A percentile compares a stretch with the other conserved stretches of the same genome.
Conservation (phyloP, 805 yeast genomes). For the Brettanomyces naardenensis region DNA sequence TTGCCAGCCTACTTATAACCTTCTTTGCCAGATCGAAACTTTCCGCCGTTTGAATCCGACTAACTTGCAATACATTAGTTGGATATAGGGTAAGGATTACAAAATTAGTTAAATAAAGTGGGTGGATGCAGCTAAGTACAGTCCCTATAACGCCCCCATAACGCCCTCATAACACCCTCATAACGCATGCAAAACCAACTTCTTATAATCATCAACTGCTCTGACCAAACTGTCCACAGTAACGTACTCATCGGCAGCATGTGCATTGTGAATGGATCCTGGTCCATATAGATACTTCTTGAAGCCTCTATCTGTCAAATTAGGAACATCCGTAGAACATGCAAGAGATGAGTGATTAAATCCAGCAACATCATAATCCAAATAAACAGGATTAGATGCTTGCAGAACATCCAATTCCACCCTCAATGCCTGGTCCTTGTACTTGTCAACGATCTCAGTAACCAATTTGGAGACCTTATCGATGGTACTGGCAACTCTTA, state of each 20-base stretch:
- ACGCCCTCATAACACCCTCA: too few relatives aligned
- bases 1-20: too few relatives aligned
- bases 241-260: slow-evolving; percentile 48
- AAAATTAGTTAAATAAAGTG: too few relatives aligned
- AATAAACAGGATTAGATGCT: slow-evolving; percentile 32
- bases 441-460: slow-evolving; percentile 22
- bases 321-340: slow-evolving; percentile 38
- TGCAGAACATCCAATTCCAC: slow-evolving; percentile 9
- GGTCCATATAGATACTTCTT: slow-evolving; percentile 58
- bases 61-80: too few relatives aligned
- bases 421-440: slow-evolving; percentile 14
- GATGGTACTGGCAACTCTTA: slow-evolving; percentile 47
- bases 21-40: too few relatives aligned
- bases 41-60: too few relatives aligned
- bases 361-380: slow-evolving; percentile 58
- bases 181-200: slow-evolving; percentile 24
- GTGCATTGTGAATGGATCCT: slow-evolving; percentile 56
- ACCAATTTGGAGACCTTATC: slow-evolving; percentile 31
- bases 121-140: too few relatives aligned
- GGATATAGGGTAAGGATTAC: too few relatives aligned
- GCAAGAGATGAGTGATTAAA: slow-evolving; percentile 36
- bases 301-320: slow-evolving; percentile 26
- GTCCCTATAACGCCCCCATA: too few relatives aligned
- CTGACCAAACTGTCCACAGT: slow-evolving; percentile 35
- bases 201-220: slow-evolving; percentile 48